phyloP scores from a whole-genome alignment of 805 yeast species.

The Saturnispora galanensis region DNA sequence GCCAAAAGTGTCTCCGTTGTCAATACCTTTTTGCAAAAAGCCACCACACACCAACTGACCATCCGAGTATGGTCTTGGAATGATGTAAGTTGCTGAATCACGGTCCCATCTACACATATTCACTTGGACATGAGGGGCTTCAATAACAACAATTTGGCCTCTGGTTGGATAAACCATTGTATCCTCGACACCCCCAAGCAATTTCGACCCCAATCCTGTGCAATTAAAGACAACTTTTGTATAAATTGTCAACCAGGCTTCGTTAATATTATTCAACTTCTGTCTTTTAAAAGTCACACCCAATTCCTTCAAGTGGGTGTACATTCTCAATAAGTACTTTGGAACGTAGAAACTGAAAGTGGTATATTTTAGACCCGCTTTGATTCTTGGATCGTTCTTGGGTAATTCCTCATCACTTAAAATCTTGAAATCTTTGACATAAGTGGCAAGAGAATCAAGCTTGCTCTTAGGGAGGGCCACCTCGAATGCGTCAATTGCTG shows the following conservation, averaged over 20 bases:
- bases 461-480: conserved; percentile 36
- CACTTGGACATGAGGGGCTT: conserved; percentile 57
- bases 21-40: conserved; percentile 51
- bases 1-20: conserved; percentile 49
- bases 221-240: conserved; percentile 59
- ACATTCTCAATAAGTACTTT: conserved; percentile 39
- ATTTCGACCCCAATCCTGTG: conserved; percentile 61
- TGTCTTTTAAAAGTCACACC: conserved; percentile 45
- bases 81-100: conserved; percentile 54
- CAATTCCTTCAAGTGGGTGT: conserved; percentile 29
- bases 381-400: conserved; percentile 29
- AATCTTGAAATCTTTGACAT: conserved; percentile 37
- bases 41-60: conserved; percentile 72
- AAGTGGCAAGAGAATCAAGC: conserved; percentile 36
- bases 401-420: conserved; percentile 35
- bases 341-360: conserved; percentile 72
- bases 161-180: conserved; percentile 56
- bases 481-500: conserved; percentile 51
- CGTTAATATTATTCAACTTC: conserved; percentile 42
- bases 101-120: conserved; percentile 53
- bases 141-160: conserved; percentile 69
- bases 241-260: conserved; percentile 32
- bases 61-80: conserved; percentile 59
- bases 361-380: conserved; percentile 44
- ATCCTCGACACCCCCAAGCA: conserved; percentile 59